Conservation (phyloP, 441 rosid genomes). For the Flueggea neowawraea region DNA sequence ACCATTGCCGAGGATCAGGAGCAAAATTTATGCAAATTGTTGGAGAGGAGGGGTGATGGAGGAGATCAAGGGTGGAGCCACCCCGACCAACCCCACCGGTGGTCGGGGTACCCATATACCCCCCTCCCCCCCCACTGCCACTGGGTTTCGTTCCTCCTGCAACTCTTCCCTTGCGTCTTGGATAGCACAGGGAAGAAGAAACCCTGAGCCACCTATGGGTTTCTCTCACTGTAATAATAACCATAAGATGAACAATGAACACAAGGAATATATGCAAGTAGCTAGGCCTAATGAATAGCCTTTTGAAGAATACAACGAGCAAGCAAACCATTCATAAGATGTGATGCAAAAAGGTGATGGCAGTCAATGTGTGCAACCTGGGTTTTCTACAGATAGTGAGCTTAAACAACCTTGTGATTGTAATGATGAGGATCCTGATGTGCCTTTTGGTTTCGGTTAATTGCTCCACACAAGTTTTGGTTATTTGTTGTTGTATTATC, state of each 20-base stretch:
- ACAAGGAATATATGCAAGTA: constrained; percentile 13
- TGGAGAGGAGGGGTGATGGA: too few relatives aligned
- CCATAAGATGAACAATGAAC: constrained; percentile 17
- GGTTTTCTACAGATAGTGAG: constrained; percentile 30
- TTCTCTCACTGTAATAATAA: constrained; percentile 28
- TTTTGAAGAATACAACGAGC: constrained; percentile 29
- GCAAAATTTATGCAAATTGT: too few relatives aligned
- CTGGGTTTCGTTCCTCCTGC: too few relatives aligned
- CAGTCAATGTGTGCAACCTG: constrained; percentile 25
- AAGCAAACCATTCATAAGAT: constrained; percentile 12
- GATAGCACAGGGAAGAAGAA: too few relatives aligned
- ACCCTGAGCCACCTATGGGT: too few relatives aligned
- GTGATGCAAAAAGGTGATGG: constrained; percentile 23
- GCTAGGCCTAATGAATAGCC: constrained; percentile 26
- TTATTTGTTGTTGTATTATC: background rate
- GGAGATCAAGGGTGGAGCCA: too few relatives aligned
- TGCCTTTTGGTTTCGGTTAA: constrained; percentile 95
- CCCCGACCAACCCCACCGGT: too few relatives aligned
- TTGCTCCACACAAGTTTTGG: constrained; percentile 4
- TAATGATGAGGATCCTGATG: constrained; percentile 85
- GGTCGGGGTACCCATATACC: too few relatives aligned
- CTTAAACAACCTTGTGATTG: constrained; percentile 26
- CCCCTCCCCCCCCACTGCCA: too few relatives aligned
- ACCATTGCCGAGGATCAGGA: too few relatives aligned
- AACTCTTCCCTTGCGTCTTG: too few relatives aligned